Conservation (phyloP, 2,329 filamentous ascomycete species). For the Diaporthe batatas region DNA sequence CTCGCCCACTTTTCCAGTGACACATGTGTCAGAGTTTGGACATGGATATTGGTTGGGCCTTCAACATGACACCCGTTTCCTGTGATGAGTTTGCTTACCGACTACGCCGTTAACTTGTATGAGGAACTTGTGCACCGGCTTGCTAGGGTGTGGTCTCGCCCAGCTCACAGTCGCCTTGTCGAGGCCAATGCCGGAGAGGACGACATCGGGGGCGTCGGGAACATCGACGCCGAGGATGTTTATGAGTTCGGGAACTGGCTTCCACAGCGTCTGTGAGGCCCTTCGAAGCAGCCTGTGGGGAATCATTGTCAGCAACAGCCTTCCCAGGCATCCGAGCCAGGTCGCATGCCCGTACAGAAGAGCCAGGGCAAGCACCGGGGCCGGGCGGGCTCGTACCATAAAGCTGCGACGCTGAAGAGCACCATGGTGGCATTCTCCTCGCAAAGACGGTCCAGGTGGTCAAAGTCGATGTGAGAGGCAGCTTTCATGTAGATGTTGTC, state of each 20-base stretch:
- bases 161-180: slow-evolving; percentile 92
- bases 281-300: slow-evolving; percentile 81
- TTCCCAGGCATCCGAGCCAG: not conserved
- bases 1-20: slow-evolving; percentile 74
- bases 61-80: slow-evolving; percentile 43
- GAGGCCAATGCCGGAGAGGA: slow-evolving; percentile 87
- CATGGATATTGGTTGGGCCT: slow-evolving; percentile 41
- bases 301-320: slow-evolving; percentile 38
- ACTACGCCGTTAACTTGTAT: slow-evolving; percentile 95
- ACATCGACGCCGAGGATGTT: slow-evolving; percentile 94
- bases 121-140: slow-evolving; percentile 85
- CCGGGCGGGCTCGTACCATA: slow-evolving; percentile 59
- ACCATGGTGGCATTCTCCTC: slow-evolving; percentile 67
- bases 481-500: slow-evolving; percentile 52
- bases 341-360: slow-evolving; percentile 22
- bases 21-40: slow-evolving; percentile 34
- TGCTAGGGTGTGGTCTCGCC: slow-evolving; percentile 77
- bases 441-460: slow-evolving; percentile 62
- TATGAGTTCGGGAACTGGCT: slow-evolving; percentile 91
- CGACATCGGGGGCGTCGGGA: slow-evolving; percentile 88
- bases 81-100: slow-evolving; percentile 65
- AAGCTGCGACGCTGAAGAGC: slow-evolving; percentile 64
- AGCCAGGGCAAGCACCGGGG: slow-evolving; percentile 26
- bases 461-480: slow-evolving; percentile 58
- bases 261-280: slow-evolving; percentile 89